These are phyloP conservation scores for Triangularia setosa DNA, from an alignment of 2,329 filamentous ascomycete genomes.

Conservation along the genomic window DNA sequence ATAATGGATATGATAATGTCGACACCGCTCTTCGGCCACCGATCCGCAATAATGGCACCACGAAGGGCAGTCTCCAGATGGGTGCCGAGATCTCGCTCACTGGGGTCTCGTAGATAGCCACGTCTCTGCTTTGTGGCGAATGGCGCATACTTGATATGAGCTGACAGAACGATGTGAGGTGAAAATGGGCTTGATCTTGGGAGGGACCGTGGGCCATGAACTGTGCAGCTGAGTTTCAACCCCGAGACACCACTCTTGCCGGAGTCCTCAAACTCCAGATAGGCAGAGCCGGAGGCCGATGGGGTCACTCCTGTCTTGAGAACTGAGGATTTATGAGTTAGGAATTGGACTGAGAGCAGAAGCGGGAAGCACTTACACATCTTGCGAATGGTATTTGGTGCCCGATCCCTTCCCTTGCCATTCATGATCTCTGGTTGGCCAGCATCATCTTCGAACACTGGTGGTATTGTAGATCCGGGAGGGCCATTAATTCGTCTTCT, in stretches of 20 bases:
- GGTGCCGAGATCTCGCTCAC: conserved; percentile 83
- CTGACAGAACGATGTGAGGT: conserved; percentile 84
- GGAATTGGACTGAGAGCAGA: conserved; percentile 4
- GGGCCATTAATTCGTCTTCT: conserved; percentile 89
- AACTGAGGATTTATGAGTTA: conserved; percentile 50
- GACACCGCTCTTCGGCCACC: conserved; percentile 98
- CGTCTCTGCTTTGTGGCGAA: conserved; percentile 81
- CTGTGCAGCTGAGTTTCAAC: conserved; percentile 87
- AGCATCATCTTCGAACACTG: conserved; percentile 49
- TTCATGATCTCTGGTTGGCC: conserved; percentile 45
- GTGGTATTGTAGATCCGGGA: conserved; percentile 68
- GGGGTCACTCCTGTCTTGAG: conserved; percentile 89
- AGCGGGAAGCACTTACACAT: conserved; percentile 62
- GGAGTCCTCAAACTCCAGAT: conserved; percentile 62
- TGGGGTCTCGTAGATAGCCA: conserved; percentile 80
- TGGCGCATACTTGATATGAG: conserved; percentile 93
- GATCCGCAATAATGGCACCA: conserved; percentile 84
- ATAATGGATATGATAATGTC: conserved; percentile 91
- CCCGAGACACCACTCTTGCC: conserved; percentile 43
- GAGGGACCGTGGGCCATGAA: conserved; percentile 88
- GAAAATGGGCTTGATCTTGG: conserved; percentile 88
- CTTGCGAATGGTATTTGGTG: conserved; percentile 70
- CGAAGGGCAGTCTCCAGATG: conserved; percentile 88
- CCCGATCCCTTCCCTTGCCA: conserved; percentile 50
- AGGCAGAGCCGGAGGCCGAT: conserved; percentile 90